These are phyloP conservation scores for Neurospora sp. DNA, from an alignment of 495 filamentous ascomycete species.

Conservation along the genomic window DNA sequence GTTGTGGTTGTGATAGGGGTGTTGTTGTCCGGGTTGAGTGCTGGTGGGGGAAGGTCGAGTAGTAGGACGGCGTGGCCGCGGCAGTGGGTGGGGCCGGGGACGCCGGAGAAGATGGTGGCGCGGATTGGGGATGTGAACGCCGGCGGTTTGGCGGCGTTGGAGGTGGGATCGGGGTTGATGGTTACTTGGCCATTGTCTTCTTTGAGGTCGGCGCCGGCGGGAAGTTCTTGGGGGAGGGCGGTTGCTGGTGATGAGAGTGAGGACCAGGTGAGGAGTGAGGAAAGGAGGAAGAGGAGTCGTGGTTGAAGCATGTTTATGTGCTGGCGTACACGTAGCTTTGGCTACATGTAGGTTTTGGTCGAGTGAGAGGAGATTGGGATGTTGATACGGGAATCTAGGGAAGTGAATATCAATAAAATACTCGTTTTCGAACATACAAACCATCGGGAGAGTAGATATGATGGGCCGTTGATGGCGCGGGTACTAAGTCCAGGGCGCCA, in stretches of 20 bases:
- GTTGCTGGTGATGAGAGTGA: not conserved
- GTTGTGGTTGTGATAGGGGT: constrained; percentile 4
- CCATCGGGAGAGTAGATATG: not conserved
- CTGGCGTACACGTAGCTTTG: too few species aligned
- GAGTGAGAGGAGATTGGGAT: too few species aligned
- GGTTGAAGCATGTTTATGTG: not conserved
- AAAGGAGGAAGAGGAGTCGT: not conserved
- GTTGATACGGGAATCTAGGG: too few species aligned
- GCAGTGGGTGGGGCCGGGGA: constrained; percentile 28
- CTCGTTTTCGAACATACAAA: not conserved
- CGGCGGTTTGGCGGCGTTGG: constrained; percentile 6
- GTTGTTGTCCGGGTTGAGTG: not conserved
- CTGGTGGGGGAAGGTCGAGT: constrained; percentile 17
- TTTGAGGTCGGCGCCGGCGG: constrained; percentile 11
- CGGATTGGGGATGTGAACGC: constrained; percentile 18
- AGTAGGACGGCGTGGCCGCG: constrained; percentile 21
- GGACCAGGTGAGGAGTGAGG: not conserved
- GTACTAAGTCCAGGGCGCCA: not conserved
- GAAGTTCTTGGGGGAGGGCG: constrained; percentile 4
- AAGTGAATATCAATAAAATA: too few species aligned
- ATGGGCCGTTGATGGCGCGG: not conserved
- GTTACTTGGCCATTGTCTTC: constrained; percentile 26
- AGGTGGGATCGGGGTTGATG: constrained; percentile 19
- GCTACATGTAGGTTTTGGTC: too few species aligned
- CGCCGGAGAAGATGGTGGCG: constrained; percentile 25